Evolutionary conservation across 371 early-diverging fungal genomes (phyloP).

Genomic region (Mortierella sp.): DNA sequence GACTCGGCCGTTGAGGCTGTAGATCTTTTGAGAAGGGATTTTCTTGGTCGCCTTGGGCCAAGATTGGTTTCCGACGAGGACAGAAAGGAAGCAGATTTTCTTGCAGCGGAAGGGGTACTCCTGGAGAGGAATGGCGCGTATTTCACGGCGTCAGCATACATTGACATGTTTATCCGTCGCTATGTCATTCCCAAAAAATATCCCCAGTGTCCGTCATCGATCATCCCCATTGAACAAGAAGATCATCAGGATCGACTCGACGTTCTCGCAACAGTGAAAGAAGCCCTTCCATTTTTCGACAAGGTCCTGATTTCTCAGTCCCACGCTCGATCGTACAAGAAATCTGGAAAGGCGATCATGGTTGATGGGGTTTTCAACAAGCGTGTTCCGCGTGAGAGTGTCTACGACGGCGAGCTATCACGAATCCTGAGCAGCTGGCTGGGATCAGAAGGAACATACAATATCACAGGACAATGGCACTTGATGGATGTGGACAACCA

Average conservation of each 20-base stretch:
- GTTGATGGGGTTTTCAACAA: not conserved
- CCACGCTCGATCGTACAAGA: not conserved
- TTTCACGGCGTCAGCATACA: slow-evolving; percentile 5
- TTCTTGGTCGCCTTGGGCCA: slow-evolving; percentile 1
- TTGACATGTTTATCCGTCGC: not conserved
- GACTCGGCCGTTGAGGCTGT: slow-evolving; percentile 5
- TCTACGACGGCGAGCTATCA: slow-evolving; percentile 2
- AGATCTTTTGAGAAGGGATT: slow-evolving; percentile 4
- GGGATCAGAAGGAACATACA: not conserved
- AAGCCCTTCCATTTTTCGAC: not conserved
- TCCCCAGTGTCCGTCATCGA: not conserved
- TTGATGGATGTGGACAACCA: slow-evolving; percentile 3
- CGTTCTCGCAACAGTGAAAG: not conserved
- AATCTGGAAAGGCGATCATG: not conserved
- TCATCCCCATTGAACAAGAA: not conserved
- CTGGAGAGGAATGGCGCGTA: not conserved
- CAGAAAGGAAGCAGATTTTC: not conserved
- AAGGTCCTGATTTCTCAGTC: not conserved
- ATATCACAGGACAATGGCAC: slow-evolving; percentile 1
- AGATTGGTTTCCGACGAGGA: not conserved
- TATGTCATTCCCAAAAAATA: not conserved
- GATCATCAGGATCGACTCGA: not conserved
- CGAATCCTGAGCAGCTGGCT: slow-evolving; percentile 3
- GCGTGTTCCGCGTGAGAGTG: not conserved
- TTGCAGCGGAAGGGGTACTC: slow-evolving; percentile 8